phyloP scores from a whole-genome alignment of 2,329 filamentous ascomycete species.

The Leptographium flavum region DNA sequence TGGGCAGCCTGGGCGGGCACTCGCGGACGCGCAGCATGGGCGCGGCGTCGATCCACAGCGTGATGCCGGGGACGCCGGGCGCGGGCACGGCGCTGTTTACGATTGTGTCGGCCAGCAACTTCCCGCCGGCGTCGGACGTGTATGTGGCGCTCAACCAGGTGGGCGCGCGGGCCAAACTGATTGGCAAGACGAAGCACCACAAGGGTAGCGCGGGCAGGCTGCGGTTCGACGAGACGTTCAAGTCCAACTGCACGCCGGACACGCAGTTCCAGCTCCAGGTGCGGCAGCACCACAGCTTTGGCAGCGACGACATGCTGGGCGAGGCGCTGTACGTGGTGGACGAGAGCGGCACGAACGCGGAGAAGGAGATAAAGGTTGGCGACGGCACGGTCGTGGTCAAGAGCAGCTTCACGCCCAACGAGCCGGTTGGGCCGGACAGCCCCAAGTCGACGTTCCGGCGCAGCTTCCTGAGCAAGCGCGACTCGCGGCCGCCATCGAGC shows the following conservation, averaged over 20 bases:
- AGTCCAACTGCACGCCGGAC: slow-evolving; percentile 63
- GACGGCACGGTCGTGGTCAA: slow-evolving; percentile 57
- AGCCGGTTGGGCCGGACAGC: slow-evolving; percentile 22
- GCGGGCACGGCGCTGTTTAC: slow-evolving; percentile 68
- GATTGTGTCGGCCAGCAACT: slow-evolving; percentile 65
- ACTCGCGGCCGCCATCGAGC: slow-evolving; percentile 22
- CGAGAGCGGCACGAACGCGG: slow-evolving; percentile 51
- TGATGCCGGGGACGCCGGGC: slow-evolving; percentile 41
- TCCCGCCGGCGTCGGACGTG: slow-evolving; percentile 61
- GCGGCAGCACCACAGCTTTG: slow-evolving; percentile 74
- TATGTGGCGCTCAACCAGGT: slow-evolving; percentile 60
- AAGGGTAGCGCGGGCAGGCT: slow-evolving; percentile 56
- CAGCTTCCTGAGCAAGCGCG: slow-evolving; percentile 41
- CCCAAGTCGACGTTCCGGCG: slow-evolving; percentile 33
- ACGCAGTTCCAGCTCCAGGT: slow-evolving; percentile 75
- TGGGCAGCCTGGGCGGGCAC: slow-evolving; percentile 19
- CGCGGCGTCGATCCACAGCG: slow-evolving; percentile 52
- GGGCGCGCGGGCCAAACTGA: slow-evolving; percentile 55
- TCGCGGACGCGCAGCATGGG: slow-evolving; percentile 43
- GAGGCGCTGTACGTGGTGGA: slow-evolving; percentile 87
- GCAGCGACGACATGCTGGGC: slow-evolving; percentile 69
- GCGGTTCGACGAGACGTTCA: slow-evolving; percentile 67
- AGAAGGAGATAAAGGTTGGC: slow-evolving; percentile 65
- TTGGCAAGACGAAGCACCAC: slow-evolving; percentile 87
- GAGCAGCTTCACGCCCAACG: slow-evolving; percentile 49